phyloP scores from a whole-genome alignment of 2,329 filamentous ascomycete species.

The Ophiostoma ulmi region DNA sequence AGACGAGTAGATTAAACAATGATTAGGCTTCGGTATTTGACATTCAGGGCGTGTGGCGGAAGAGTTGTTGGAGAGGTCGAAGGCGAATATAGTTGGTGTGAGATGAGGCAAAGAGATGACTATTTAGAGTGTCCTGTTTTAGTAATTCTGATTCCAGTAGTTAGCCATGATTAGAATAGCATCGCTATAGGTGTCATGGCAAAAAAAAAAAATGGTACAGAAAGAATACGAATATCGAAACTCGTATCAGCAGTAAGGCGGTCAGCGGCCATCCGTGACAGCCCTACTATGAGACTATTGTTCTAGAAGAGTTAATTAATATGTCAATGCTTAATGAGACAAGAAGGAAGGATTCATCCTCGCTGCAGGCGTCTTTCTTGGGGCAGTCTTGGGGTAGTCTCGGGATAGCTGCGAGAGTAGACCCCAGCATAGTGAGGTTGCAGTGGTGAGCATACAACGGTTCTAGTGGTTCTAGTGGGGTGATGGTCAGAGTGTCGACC shows the following conservation, averaged over 20 bases:
- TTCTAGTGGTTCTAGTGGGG: neutral
- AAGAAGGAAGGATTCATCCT: neutral
- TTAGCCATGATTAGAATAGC: neutral
- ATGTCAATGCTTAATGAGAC: too few relatives aligned
- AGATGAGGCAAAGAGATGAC: neutral
- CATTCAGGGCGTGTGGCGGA: neutral
- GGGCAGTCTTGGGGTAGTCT: too few relatives aligned
- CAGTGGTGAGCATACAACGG: neutral
- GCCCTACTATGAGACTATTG: neutral
- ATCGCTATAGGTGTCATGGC: neutral
- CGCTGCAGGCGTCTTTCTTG: neutral
- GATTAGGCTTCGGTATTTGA: neutral
- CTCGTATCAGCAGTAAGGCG: neutral
- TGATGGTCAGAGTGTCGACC: neutral
- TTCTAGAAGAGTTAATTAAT: neutral
- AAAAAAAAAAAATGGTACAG: neutral
- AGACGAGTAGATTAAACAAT: neutral
- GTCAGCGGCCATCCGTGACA: neutral
- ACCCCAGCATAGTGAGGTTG: constrained; percentile 6
- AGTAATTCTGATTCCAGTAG: neutral
- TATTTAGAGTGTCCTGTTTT: neutral
- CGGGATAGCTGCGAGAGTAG: too few relatives aligned
- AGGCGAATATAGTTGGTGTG: neutral
- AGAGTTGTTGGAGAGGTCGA: too few relatives aligned
- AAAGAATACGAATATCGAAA: neutral